phyloP scores from a whole-genome alignment of 345 rosid genomes.

The Salix koriyanagi region DNA sequence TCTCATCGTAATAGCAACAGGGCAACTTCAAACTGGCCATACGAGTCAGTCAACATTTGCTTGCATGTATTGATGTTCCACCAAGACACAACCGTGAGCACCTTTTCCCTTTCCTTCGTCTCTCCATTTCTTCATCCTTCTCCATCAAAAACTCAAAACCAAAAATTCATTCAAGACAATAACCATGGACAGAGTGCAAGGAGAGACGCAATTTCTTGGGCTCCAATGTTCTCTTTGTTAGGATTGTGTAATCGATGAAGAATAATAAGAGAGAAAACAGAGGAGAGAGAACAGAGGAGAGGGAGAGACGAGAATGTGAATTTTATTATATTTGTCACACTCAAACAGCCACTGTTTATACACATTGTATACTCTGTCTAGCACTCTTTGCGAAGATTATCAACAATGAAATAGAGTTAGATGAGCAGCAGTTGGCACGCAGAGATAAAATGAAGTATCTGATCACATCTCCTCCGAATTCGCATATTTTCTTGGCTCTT shows the following conservation, averaged over 20 bases:
- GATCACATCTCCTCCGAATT: slow-evolving; percentile 26
- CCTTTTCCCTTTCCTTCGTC: background rate
- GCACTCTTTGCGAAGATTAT: slow-evolving; percentile 3
- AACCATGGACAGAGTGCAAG: slow-evolving; percentile 52
- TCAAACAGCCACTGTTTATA: no score
- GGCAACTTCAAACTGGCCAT: no score
- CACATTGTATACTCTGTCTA: no score
- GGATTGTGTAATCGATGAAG: no score
- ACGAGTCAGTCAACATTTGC: no score
- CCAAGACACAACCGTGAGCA: background rate
- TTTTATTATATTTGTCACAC: no score
- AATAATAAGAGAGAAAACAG: no score
- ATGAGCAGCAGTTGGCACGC: slow-evolving; percentile 17
- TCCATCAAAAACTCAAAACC: background rate
- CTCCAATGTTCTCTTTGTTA: slow-evolving; percentile 19
- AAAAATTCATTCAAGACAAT: background rate
- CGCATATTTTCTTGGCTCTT: slow-evolving; percentile 28
- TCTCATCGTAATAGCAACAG: no score
- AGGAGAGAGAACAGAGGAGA: no score
- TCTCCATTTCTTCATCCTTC: background rate
- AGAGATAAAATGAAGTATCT: slow-evolving; percentile 19
- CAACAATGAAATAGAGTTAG: slow-evolving; percentile 16
- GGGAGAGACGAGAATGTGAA: no score
- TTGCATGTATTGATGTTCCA: no score
- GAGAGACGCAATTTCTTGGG: slow-evolving; percentile 54